Evolutionary conservation across 352 stramenopile genomes (phyloP), one percentile per base, ranked within the genome.

Genomic region (Aphanomyces astaci): DNA sequence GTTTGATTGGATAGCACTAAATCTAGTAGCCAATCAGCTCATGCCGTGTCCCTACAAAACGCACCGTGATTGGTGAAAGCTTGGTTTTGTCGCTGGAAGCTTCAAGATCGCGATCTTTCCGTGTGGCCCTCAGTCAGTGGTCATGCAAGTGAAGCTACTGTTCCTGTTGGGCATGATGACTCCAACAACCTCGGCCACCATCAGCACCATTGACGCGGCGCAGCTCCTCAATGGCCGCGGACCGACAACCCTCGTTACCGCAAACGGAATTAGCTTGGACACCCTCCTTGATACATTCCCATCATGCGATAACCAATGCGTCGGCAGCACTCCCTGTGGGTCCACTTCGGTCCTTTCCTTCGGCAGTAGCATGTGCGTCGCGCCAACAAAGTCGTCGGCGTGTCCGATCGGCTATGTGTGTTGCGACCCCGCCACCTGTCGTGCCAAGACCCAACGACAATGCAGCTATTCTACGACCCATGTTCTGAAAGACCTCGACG

Each of bases 211-310:
- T 22, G 36, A 53, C 25, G 56, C 56, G 19, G 22, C 31, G 19
- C 31, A 65, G 33, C 33, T 65, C 19, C 56, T 65, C 40, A 65
- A 65, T 53, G 56, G 56, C 2, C 56, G 56, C 19, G 56, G 56
- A n/a, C 32, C 56, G 7, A 36, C 36, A 15, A 48, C 33, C 22
- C 27, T 53, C 4, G 15, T 19, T 4, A 19, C 22, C 56, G 27
- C 19, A 17, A 33, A 2, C 24, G 9, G 11, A 24, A 22, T 49
- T 36, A 46, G 36, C 36, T 13, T 65, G 33, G 56, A 65, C 56
- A 48, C 22, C 40, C 56, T 53, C 56, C 24, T 65, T 2, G 15
- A 24, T n/a, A 17, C 28, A 32, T 46, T 65, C 28, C 32, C 32
- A 28, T 25, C 36, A 27, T 65, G 56, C 32, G 39, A 65, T 28